Evolutionary conservation across 768 basidiomycete species (phyloP), one percentile per base, ranked within the genome.

Genomic region (Mycena vitilis): DNA sequence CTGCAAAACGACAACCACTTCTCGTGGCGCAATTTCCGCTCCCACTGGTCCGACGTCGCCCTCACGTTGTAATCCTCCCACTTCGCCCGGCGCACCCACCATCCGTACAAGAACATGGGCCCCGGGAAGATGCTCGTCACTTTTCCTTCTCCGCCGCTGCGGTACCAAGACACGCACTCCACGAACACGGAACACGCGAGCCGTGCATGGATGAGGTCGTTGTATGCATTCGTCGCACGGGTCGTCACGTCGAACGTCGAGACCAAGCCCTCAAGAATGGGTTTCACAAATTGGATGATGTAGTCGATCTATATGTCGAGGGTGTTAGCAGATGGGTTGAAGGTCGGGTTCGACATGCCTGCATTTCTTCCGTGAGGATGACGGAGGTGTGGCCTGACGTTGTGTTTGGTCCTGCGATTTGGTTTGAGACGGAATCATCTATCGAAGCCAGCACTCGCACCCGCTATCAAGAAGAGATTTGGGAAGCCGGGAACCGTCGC

Each of bases 401-500:
- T 25, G n/a, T 47, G 18, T 59, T 59, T 8, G 45, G 58, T 3
- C 58, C 45, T 48, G n/a, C 30, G 8, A 47, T 45, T 47, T 25
- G 4, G 34, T 30, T n/a, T 36, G 10, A 36, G 45, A 59, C 4
- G 8, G 8, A 18, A 30, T 30, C 30, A 5, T 34, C 78, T 75
- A 77, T 86, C 82, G 72, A 89, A 89, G 10, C 18, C 4, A 1
- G 6, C 30, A 9, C 9, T 73, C 77, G 34, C 52, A 82, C 85
- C 86, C 30, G 77, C 73, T 3, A 86, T 57, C 25, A 79, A 73
- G 71, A 77, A 85, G 59, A 84, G 79, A 66, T 86, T 86, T 0
- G 85, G 85, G 71, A 87, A 87, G 15, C 80, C 81, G 22, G 85
- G 83, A 9, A 83, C 63, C 2, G 79, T 76, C 1, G 81, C 83